Evolutionary conservation across 768 basidiomycete genomes (phyloP).

Genomic region (Lentinus tigrinus): DNA sequence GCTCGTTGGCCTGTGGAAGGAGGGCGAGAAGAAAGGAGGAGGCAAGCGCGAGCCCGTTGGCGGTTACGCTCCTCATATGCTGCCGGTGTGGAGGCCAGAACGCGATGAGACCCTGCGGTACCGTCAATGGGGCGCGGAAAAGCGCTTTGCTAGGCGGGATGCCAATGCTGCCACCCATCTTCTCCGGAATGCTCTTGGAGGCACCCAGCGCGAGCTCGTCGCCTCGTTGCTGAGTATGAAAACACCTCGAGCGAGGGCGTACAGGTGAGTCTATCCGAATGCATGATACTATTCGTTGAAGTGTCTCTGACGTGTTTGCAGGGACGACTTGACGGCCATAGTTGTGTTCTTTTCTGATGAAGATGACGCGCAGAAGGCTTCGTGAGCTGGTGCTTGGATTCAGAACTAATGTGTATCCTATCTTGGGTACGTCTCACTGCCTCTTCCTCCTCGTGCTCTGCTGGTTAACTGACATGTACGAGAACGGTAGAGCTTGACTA

Average conservation of each 20-base stretch:
- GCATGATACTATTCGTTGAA: background rate
- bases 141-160: constrained; percentile 41
- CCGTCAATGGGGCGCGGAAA: constrained; percentile 35
- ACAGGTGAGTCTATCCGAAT: constrained; percentile 32
- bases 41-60: background rate
- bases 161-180: constrained; percentile 51
- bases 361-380: background rate
- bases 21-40: constrained; percentile 21
- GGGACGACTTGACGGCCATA: constrained; percentile 35
- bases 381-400: background rate
- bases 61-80: constrained; percentile 17
- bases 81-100: constrained; percentile 31
- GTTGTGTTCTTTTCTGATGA: constrained; percentile 25
- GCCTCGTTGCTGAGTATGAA: constrained; percentile 39
- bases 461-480: background rate
- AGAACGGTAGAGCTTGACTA: background rate
- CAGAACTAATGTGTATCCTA: too few species aligned
- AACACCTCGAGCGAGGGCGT: constrained; percentile 36
- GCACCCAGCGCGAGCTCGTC: constrained; percentile 43
- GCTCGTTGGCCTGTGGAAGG: constrained; percentile 48
- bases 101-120: constrained; percentile 38
- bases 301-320: background rate
- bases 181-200: constrained; percentile 53
- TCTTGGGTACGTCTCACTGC: background rate
- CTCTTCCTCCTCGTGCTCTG: too few species aligned